These are phyloP conservation scores for Magnaporthiopsis incrustans DNA, from an alignment of 2,329 filamentous ascomycete species.

Conservation along the genomic window DNA sequence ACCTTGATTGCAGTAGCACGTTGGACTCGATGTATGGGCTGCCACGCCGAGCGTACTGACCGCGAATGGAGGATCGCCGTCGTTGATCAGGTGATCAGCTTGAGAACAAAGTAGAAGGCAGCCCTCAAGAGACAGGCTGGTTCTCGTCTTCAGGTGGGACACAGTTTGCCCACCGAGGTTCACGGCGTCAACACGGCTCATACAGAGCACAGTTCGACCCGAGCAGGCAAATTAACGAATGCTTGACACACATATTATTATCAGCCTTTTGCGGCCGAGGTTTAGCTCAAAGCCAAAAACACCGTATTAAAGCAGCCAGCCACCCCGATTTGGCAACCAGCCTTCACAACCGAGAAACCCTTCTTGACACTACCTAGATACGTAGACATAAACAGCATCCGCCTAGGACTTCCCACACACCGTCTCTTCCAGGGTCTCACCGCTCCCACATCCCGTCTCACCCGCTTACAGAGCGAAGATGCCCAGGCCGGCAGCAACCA, in stretches of 20 bases:
- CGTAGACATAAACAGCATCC: neutral
- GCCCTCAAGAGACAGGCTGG: no score
- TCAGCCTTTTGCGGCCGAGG: neutral
- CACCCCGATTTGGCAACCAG: neutral
- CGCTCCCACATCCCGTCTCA: neutral
- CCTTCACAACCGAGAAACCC: neutral
- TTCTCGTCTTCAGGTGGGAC: neutral
- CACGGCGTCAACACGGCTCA: no score
- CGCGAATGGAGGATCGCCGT: no score
- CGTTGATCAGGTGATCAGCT: no score
- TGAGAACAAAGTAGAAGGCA: no score
- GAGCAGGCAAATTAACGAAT: no score
- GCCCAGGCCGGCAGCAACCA: neutral
- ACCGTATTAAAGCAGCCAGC: neutral
- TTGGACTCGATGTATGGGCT: no score
- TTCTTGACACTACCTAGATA: neutral
- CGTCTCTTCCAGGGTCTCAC: neutral
- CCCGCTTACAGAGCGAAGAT: neutral
- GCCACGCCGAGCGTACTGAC: no score
- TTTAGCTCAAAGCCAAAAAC: neutral
- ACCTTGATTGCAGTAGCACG: no score
- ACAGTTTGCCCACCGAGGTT: neutral
- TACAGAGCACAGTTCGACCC: no score
- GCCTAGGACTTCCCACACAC: no score
- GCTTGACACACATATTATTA: neutral